Evolutionary conservation across 2,329 filamentous ascomycete genomes (phyloP), one percentile per base, ranked within the genome.

Genomic region (Alternaria brassicae): DNA sequence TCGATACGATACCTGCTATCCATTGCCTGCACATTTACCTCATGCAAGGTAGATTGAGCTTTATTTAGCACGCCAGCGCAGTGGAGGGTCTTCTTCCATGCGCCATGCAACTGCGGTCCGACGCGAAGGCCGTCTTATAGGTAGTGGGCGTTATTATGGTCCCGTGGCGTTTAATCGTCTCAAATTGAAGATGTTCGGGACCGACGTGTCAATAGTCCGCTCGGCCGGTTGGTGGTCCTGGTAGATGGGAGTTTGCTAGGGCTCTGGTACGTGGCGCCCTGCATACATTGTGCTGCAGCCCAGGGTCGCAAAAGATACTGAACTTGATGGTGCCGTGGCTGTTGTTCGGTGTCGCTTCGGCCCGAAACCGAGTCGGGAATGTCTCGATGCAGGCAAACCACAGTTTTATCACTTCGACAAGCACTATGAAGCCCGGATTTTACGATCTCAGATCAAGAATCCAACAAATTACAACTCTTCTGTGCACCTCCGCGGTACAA

Each of bases 1-100:
- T 19, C 32, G 32, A 58, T 45, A 51, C 55, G 54, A 51, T 61
- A 49, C 42, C 61, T 44, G 58, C 56, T 63, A 48, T 45, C 48
- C 52, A 55, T 48, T 30, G 17, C 32, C 55, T n/a, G 13, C 25
- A 17, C 17, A 56, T 15, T 12, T 28, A 39, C 30, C 30, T 30
- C 42, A 53, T 53, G 50, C 45, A 50, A n/a, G 52, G 50, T 59
- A 53, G 42, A 62, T 59, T 41, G 34, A 47, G 44, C 44, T 32
- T 47, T 47, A 28, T 47, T 25, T 32, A 36, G 49, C n/a, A 25
- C 19, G 27, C 17, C n/a, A 51, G 23, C 21, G 40, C 42, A 19
- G 34, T 36, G 32, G 30, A 42, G 39, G 42, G 25, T 17, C 40
- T 55, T 23, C 9, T 30, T 45, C 32, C 15, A 39, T 42, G 50